These are phyloP conservation scores for Fonsecaea multimorphosa DNA, from an alignment of 2,329 filamentous ascomycete genomes.

Conservation along the genomic window DNA sequence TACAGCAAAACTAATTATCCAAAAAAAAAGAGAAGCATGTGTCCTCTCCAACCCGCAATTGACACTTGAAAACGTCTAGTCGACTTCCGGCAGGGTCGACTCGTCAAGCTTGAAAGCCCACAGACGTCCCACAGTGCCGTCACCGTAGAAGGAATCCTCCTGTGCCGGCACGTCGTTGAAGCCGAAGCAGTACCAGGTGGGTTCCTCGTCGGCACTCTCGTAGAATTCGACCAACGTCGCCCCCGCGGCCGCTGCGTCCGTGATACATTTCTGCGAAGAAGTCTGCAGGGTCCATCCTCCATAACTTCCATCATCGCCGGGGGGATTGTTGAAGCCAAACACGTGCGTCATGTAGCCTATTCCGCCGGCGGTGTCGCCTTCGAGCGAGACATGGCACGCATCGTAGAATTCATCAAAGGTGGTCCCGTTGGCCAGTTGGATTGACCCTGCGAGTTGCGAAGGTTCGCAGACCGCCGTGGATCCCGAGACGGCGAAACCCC, in stretches of 20 bases:
- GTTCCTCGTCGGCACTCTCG: slow-evolving; percentile 7
- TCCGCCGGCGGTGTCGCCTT: slow-evolving; percentile 10
- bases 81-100: background rate
- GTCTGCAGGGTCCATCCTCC: slow-evolving; percentile 20
- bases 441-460: slow-evolving; percentile 10
- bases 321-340: slow-evolving; percentile 16
- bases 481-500: slow-evolving; percentile 9
- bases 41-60: background rate
- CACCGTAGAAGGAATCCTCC: slow-evolving; percentile 11
- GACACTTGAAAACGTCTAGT: background rate
- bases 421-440: slow-evolving; percentile 14
- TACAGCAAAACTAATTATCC: background rate
- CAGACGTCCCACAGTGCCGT: slow-evolving; percentile 10
- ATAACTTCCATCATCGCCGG: slow-evolving; percentile 7
- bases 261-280: slow-evolving; percentile 5
- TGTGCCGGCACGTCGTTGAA: slow-evolving; percentile 7
- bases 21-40: background rate
- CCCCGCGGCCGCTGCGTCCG: slow-evolving; percentile 11
- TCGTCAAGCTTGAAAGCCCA: slow-evolving; percentile 16
- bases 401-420: slow-evolving; percentile 13
- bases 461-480: slow-evolving; percentile 6
- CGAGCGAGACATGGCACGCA: slow-evolving; percentile 13
- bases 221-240: slow-evolving; percentile 18
- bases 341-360: slow-evolving; percentile 2
- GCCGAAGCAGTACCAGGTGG: slow-evolving; percentile 6